Evolutionary conservation across 495 filamentous ascomycete species (phyloP).

Genomic region (Talaromyces wortmannii): DNA sequence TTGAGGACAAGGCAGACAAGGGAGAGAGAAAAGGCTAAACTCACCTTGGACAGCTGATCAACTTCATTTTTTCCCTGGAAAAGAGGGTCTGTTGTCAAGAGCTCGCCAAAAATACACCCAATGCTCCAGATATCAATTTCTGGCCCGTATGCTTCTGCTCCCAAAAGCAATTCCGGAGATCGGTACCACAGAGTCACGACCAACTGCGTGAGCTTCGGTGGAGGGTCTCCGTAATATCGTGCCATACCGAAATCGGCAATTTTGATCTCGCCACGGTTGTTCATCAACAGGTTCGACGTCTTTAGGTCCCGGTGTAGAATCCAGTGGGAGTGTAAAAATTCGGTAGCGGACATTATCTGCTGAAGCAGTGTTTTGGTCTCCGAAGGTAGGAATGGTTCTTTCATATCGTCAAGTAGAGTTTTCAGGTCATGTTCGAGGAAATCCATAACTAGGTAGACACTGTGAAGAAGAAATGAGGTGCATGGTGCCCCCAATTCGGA

Average conservation of each 20-base stretch:
- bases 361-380: constrained; percentile 86
- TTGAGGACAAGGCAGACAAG: constrained; percentile 17
- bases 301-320: constrained; percentile 97
- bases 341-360: constrained; percentile 75
- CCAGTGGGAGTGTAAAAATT: constrained; percentile 84
- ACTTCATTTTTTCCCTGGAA: constrained; percentile 94
- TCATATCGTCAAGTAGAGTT: constrained; percentile 87
- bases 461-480: constrained; percentile 24
- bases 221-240: constrained; percentile 77
- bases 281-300: constrained; percentile 90
- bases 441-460: constrained; percentile 94
- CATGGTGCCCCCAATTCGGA: constrained; percentile 1
- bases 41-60: constrained; percentile 63
- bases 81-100: constrained; percentile 75
- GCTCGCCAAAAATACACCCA: constrained; percentile 93
- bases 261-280: constrained; percentile 92
- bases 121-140: constrained; percentile 93
- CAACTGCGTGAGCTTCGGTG: constrained; percentile 79
- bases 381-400: constrained; percentile 86
- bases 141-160: constrained; percentile 65
- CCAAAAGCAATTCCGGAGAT: constrained; percentile 82
- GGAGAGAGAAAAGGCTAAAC: neutral
- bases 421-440: constrained; percentile 98
- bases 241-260: constrained; percentile 98
- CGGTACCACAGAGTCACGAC: constrained; percentile 99